Conservation (phyloP, 83 land plant species). For the Diphasiastrum complanatum region DNA sequence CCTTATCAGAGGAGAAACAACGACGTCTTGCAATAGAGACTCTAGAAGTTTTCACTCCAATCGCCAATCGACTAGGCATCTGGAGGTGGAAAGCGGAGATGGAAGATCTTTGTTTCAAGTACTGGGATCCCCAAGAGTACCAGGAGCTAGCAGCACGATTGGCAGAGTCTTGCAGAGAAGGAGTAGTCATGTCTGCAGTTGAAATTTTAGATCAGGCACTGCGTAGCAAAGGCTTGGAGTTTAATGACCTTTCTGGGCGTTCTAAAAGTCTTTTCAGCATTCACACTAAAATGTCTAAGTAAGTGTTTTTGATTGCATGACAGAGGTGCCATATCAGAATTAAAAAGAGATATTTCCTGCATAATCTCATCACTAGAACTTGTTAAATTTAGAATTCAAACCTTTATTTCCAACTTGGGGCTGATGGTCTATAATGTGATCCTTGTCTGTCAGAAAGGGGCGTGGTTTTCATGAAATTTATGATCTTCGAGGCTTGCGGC, state of each 20-base stretch:
- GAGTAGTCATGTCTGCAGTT: conserved; percentile 55
- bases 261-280: conserved; percentile 92
- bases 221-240: conserved; percentile 42
- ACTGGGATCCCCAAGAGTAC: conserved; percentile 54
- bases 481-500: conserved; percentile 3
- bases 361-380: too few species aligned
- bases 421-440: too few species aligned
- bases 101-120: conserved; percentile 85
- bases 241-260: conserved; percentile 61
- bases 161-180: conserved; percentile 58
- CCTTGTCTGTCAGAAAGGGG: conserved; percentile 11
- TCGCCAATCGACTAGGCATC: conserved; percentile 85
- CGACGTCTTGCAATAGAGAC: conserved; percentile 90
- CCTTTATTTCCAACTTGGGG: too few species aligned
- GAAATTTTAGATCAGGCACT: conserved; percentile 61
- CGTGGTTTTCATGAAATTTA: conserved; percentile 9
- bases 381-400: too few species aligned
- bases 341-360: too few species aligned
- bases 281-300: conserved; percentile 79
- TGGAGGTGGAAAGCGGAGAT: conserved; percentile 92
- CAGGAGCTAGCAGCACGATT: conserved; percentile 56
- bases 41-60: conserved; percentile 77
- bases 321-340: too few species aligned
- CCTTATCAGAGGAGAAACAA: conserved; percentile 62
- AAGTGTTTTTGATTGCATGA: conserved; percentile 26